Base-by-base conservation (phyloP, 163 green algal genomes). In the Scenedesmus sp. region DNA sequence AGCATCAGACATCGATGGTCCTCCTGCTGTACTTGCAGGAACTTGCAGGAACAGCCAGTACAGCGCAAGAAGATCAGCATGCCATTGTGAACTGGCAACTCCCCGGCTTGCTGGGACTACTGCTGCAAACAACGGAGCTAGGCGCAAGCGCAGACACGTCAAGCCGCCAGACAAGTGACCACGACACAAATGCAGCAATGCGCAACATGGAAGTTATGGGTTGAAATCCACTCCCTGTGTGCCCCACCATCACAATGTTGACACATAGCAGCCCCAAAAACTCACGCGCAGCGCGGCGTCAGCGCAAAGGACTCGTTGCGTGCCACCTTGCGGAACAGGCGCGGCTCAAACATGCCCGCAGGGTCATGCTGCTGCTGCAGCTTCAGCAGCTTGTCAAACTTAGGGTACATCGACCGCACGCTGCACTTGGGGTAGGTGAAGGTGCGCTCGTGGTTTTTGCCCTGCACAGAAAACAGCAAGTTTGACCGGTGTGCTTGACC, bases 401-500 rank as follows among this genome's bases (percentile, higher is more conserved):
- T 68, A 16, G 79, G 79, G 79, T 91, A 91, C 79, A 59, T 87
- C 51, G 30, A 44, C 22, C 79, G 56, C 20, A 88, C 22, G 16
- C 33, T 76, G 87, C 87, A 91, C 15, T 13, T 83, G 59, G 87
- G 87, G 79, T 91, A 61, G 30, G 53, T 83, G 87, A 88, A 91
- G 18, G 87, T 91, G 59, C 87, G 79, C 15, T 70, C 43, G n/a
- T 65, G 80, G 78, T 91, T 91, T 53, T 91, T 91, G n/a, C 87
- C 87, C 85, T 42, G 30, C 30, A 68, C 10, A 26, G 2, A 85
- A 5, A 3, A 85, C 40, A 85, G 44, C 79, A 85, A 3, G 43
- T 85, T 37, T 80, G 56, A 70, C 56, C 56, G n/a, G 20, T 33
- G 1, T 70, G 56, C 15, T 70, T 70, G 20, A n/a, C 53, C 9